Percentiles rank a stretch among this genome's conserved stretches.
Evolutionary conservation across 257 asterid genomes (phyloP).

Genomic region (Leonotis leonurus): DNA sequence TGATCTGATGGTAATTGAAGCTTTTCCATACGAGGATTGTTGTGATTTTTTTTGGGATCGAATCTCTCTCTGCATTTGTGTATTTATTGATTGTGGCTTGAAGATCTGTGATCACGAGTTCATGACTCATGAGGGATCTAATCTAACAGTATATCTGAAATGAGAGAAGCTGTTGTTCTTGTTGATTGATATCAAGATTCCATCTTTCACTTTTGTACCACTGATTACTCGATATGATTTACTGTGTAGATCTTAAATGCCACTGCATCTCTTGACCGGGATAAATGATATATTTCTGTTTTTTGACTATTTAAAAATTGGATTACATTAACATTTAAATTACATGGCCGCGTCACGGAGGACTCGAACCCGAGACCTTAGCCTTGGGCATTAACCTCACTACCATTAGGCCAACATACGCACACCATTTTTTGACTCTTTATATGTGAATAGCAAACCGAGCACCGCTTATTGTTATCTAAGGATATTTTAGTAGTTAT

Average conservation of each 20-base stretch:
- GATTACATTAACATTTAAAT: too few relatives aligned
- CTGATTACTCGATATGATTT: neutral
- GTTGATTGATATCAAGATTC: slow-evolving; percentile 1
- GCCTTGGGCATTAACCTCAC: too few relatives aligned
- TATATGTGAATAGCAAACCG: neutral
- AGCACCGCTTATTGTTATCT: neutral
- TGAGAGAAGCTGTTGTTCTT: slow-evolving; percentile 5
- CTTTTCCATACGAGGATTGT: neutral
- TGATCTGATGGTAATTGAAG: slow-evolving; percentile 24
- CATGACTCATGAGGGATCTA: too few relatives aligned
- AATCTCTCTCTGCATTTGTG: neutral
- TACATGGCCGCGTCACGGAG: too few relatives aligned
- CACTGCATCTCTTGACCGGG: neutral
- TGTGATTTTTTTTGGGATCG: neutral
- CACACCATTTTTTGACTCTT: neutral
- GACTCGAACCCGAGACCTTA: too few relatives aligned
- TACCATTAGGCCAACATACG: neutral
- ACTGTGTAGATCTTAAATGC: neutral
- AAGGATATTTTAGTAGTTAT: neutral
- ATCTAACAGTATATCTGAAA: neutral
- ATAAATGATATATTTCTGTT: neutral
- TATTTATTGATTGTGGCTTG: neutral
- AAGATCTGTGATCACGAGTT: slow-evolving; percentile 18
- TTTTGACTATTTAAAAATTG: too few relatives aligned
- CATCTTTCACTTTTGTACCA: neutral